Evolutionary conservation across 441 rosid species (phyloP).

Genomic region (Adansonia grandidieri): DNA sequence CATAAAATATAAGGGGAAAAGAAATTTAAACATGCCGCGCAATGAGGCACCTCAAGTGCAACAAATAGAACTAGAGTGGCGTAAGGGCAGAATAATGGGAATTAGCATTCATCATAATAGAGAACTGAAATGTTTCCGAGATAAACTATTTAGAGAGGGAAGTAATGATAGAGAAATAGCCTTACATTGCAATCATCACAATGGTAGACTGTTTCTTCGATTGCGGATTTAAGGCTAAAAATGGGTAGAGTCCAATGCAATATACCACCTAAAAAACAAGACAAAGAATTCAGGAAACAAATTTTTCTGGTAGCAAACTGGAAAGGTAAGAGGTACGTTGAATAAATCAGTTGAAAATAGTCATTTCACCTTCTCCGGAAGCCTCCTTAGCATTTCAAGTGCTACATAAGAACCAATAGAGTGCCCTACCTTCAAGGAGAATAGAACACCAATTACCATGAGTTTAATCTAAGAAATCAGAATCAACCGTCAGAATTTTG

Average conservation of each 20-base stretch:
- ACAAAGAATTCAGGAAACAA: slow-evolving; percentile 22
- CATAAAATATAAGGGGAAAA: neutral
- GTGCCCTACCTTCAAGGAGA: slow-evolving; percentile 70
- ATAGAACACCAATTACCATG: slow-evolving; percentile 26
- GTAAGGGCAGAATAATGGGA: neutral
- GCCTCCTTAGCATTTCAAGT: slow-evolving; percentile 58
- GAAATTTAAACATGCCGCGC: slow-evolving; percentile 4
- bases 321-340: slow-evolving; percentile 12
- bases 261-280: slow-evolving; percentile 51
- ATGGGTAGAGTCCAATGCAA: slow-evolving; percentile 76
- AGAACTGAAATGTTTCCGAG: neutral
- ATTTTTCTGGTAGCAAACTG: slow-evolving; percentile 11
- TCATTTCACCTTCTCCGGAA: slow-evolving; percentile 55
- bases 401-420: slow-evolving; percentile 83
- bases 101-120: neutral
- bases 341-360: slow-evolving; percentile 17
- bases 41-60: neutral
- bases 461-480: slow-evolving; percentile 13
- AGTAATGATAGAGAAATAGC: slow-evolving; percentile 27
- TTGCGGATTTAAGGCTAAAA: slow-evolving; percentile 61
- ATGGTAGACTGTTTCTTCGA: slow-evolving; percentile 58
- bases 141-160: slow-evolving; percentile 8
- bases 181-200: slow-evolving; percentile 61
- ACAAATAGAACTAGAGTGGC: neutral
- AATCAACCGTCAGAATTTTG: slow-evolving; percentile 6